Evolutionary conservation across 2,329 filamentous ascomycete species (phyloP).

Genomic region (Ascochyta rabiei): DNA sequence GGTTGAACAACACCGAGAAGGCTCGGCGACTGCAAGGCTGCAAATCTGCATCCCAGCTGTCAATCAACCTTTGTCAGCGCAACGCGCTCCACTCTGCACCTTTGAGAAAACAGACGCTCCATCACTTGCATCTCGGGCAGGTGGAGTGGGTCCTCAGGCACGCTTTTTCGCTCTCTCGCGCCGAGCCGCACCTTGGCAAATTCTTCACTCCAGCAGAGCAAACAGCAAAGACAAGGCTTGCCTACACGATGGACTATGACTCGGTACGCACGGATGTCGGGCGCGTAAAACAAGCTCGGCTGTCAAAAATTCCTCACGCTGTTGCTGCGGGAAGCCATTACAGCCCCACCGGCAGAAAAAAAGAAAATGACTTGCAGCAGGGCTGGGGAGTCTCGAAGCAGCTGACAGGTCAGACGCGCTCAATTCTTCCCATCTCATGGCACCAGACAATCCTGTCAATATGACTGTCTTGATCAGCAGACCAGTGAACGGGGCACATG

Average conservation of each 20-base stretch:
- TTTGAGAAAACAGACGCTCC: conserved; percentile 5
- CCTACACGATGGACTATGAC: neutral
- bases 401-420: neutral
- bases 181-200: conserved; percentile 18
- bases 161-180: conserved; percentile 9
- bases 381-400: neutral
- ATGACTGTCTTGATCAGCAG: conserved; percentile 5
- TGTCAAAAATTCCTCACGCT: conserved; percentile 17
- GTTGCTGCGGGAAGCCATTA: conserved; percentile 14
- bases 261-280: conserved; percentile 2
- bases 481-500: neutral
- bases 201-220: conserved; percentile 1
- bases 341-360: conserved; percentile 20
- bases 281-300: conserved; percentile 4
- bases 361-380: conserved; percentile 6
- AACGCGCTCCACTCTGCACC: conserved; percentile 1
- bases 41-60: neutral
- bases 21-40: neutral
- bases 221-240: conserved; percentile 8
- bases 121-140: neutral
- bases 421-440: neutral
- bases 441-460: neutral
- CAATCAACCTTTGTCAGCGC: conserved; percentile 6
- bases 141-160: conserved; percentile 1
- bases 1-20: neutral